A percentile compares a stretch with the other conserved stretches of the same genome.
Conservation (phyloP, 306 rosid genomes). For the Fragaria vesca region DNA sequence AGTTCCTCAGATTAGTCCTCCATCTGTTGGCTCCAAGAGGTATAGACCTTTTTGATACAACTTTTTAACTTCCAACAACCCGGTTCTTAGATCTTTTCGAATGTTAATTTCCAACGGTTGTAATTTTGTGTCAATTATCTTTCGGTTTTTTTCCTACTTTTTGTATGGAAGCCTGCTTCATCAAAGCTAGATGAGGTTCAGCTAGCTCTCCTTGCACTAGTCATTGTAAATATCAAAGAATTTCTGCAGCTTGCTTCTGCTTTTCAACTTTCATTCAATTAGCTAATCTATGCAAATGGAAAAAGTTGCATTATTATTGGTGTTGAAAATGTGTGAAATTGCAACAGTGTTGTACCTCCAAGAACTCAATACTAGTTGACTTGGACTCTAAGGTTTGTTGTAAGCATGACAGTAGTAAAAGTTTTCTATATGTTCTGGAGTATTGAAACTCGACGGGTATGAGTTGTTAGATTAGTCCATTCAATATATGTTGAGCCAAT, state of each 20-base stretch:
- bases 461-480: background rate
- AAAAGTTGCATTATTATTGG: background rate
- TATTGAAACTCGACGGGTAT: background rate
- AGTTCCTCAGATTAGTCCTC: slow-evolving; percentile 74
- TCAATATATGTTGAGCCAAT: background rate
- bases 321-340: background rate
- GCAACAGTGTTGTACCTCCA: background rate
- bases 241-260: slow-evolving; percentile 16
- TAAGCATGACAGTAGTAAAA: background rate
- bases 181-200: slow-evolving; percentile 15
- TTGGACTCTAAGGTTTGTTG: background rate
- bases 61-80: background rate
- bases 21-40: slow-evolving; percentile 51
- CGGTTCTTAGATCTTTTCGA: background rate
- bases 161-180: slow-evolving; percentile 2
- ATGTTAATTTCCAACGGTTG: background rate
- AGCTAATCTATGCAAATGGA: background rate
- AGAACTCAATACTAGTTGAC: background rate
- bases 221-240: slow-evolving; percentile 39
- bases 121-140: background rate
- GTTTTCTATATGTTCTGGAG: background rate
- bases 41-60: slow-evolving; percentile 51
- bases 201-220: slow-evolving; percentile 2
- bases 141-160: background rate
- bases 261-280: slow-evolving; percentile 6